Conservation (phyloP, 495 filamentous ascomycete genomes). For the Penicillium nucicola region DNA sequence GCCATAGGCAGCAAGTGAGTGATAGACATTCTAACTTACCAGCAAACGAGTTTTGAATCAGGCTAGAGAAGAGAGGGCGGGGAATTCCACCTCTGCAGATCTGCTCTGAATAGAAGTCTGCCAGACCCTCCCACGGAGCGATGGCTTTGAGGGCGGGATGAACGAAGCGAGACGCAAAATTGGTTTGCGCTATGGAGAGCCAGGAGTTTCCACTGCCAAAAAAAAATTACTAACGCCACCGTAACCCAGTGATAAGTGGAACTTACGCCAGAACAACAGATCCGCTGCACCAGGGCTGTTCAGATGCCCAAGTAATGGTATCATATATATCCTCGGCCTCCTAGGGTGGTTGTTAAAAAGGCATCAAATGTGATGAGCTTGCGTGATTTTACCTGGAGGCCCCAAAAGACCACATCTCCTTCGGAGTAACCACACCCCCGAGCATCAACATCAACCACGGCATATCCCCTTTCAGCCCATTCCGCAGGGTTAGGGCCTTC, state of each 20-base stretch:
- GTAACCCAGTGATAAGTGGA: neutral
- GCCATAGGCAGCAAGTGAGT: no score
- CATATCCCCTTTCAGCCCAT: conserved; percentile 38
- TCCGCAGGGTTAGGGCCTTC: conserved; percentile 41
- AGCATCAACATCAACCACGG: conserved; percentile 36
- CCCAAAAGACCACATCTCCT: conserved; percentile 24
- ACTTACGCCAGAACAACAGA: conserved; percentile 13
- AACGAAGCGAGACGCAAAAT: conserved; percentile 28
- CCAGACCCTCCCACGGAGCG: conserved; percentile 38
- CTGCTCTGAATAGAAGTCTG: conserved; percentile 31
- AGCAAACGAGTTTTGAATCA: conserved; percentile 8
- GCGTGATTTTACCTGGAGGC: no score
- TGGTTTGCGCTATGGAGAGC: conserved; percentile 33
- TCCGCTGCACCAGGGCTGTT: conserved; percentile 19
- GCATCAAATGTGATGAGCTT: no score
- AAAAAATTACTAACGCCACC: neutral
- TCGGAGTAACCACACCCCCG: conserved; percentile 32
- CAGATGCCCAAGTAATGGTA: conserved; percentile 8
- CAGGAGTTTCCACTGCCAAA: conserved; percentile 20
- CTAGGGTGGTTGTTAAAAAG: no score
- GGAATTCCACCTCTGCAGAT: conserved; percentile 14
- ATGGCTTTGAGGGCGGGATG: conserved; percentile 39
- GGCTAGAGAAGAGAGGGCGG: neutral
- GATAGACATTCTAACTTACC: no score
- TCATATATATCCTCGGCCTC: conserved; percentile 19